Conservation (phyloP, 1,284 basidiomycete genomes). For the Ceratobasidium sp. region DNA sequence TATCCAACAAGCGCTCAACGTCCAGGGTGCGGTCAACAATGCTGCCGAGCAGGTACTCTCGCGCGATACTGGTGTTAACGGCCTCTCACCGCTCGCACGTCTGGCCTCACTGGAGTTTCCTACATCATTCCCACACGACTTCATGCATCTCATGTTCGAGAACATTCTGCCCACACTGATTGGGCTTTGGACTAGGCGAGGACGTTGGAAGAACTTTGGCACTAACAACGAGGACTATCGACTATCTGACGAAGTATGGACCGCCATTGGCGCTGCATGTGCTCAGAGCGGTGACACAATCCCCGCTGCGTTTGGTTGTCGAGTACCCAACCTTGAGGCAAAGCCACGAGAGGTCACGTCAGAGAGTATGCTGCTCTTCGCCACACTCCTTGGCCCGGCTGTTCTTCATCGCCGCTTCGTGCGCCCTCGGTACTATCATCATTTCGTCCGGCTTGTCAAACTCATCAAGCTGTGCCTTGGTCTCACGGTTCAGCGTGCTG, state of each 20-base stretch:
- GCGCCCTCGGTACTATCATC: conserved; percentile 55
- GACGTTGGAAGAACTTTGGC: conserved; percentile 56
- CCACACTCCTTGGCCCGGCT: conserved; percentile 56
- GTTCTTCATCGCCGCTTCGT: conserved; percentile 53
- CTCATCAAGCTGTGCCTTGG: conserved; percentile 53
- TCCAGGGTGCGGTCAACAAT: neutral
- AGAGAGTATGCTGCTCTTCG: conserved; percentile 57
- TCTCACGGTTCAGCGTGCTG: conserved; percentile 54
- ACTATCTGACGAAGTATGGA: conserved; percentile 54
- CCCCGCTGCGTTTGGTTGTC: conserved; percentile 56
- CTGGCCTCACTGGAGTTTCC: conserved; percentile 57
- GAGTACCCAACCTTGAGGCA: conserved; percentile 55
- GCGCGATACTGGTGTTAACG: conserved; percentile 25
- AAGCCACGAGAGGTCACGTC: conserved; percentile 52
- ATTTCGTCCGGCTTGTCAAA: conserved; percentile 51
- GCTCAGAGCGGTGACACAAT: conserved; percentile 52
- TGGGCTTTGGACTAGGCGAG: conserved; percentile 53
- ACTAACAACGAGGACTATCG: conserved; percentile 54
- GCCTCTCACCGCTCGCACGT: conserved; percentile 6
- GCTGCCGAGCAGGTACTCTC: neutral
- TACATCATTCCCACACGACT: conserved; percentile 59
- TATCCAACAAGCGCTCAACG: neutral
- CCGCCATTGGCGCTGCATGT: conserved; percentile 56
- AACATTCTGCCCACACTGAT: conserved; percentile 52
- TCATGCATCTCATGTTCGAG: conserved; percentile 60